Conservation (phyloP, 345 rosid species). For the Brassica cretica region DNA sequence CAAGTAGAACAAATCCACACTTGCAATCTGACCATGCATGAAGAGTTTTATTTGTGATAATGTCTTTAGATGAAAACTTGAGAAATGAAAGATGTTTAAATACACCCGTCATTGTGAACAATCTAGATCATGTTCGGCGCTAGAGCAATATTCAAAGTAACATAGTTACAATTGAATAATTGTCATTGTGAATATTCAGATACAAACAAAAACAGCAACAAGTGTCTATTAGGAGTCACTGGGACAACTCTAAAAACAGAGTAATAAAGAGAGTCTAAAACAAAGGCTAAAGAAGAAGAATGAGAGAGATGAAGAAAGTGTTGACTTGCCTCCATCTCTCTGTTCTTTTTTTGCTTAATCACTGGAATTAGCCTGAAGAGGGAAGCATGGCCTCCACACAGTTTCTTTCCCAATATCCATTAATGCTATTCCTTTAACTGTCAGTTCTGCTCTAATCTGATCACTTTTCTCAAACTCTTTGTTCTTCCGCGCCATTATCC, state of each 20-base stretch:
- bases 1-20: conserved; percentile 42
- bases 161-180: background rate
- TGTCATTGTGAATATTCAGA: background rate
- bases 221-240: conserved; percentile 14
- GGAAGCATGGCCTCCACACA: conserved; percentile 80
- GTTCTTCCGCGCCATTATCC: conserved; percentile 57
- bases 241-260: conserved; percentile 11
- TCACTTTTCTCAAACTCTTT: conserved; percentile 73
- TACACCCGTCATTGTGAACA: background rate
- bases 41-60: background rate
- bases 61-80: background rate
- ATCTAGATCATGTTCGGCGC: background rate
- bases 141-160: conserved; percentile 4
- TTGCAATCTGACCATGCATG: background rate
- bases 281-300: conserved; percentile 15
- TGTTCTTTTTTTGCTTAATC: background rate
- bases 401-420: conserved; percentile 84
- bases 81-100: background rate
- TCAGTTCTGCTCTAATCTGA: conserved; percentile 66
- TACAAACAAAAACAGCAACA: conserved; percentile 1
- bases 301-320: background rate
- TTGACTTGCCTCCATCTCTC: conserved; percentile 11
- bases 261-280: conserved; percentile 8
- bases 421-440: conserved; percentile 66
- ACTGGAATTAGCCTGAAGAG: conserved; percentile 36